Evolutionary conservation across 1,284 basidiomycete species (phyloP).

Genomic region (Bjerkandera adusta): DNA sequence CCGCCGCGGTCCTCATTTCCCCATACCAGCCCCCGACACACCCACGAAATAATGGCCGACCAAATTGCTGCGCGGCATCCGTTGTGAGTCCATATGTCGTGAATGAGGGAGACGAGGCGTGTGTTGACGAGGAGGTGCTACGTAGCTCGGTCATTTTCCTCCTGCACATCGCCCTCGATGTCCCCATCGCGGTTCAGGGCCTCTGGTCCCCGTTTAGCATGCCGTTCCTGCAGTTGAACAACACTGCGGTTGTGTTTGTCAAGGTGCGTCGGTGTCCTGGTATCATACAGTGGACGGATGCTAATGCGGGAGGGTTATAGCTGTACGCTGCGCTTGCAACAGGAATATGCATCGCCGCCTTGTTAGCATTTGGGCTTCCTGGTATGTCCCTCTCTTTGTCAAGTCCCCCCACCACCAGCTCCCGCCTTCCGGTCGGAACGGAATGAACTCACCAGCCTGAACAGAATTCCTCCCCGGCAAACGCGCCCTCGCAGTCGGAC

Average conservation of each 20-base stretch:
- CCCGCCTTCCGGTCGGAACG: too few relatives aligned
- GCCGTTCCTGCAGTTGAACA: constrained; percentile 77
- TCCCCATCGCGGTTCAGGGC: constrained; percentile 73
- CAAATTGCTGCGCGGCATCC: constrained; percentile 11
- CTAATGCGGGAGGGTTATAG: constrained; percentile 32
- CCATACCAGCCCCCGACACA: not conserved
- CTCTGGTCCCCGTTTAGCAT: constrained; percentile 60
- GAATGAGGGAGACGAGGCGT: not conserved
- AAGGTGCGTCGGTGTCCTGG: constrained; percentile 46
- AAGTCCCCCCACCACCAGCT: too few relatives aligned
- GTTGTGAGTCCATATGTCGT: not conserved
- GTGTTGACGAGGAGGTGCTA: not conserved
- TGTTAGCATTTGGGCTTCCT: constrained; percentile 65
- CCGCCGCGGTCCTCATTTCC: not conserved
- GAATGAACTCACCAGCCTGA: too few relatives aligned
- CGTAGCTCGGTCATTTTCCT: constrained; percentile 66
- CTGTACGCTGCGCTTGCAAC: constrained; percentile 61
- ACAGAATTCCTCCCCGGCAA: constrained; percentile 84
- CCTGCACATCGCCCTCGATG: constrained; percentile 74
- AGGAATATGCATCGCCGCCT: constrained; percentile 53
- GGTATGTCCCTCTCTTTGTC: constrained; percentile 40
- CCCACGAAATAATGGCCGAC: not conserved
- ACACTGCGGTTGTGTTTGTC: constrained; percentile 71
- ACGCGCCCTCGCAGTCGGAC: constrained; percentile 72
- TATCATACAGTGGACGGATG: not conserved